Evolutionary conservation across 768 basidiomycete genomes (phyloP), one percentile per base, ranked within the genome.

Genomic region (Gautieria morchelliformis): DNA sequence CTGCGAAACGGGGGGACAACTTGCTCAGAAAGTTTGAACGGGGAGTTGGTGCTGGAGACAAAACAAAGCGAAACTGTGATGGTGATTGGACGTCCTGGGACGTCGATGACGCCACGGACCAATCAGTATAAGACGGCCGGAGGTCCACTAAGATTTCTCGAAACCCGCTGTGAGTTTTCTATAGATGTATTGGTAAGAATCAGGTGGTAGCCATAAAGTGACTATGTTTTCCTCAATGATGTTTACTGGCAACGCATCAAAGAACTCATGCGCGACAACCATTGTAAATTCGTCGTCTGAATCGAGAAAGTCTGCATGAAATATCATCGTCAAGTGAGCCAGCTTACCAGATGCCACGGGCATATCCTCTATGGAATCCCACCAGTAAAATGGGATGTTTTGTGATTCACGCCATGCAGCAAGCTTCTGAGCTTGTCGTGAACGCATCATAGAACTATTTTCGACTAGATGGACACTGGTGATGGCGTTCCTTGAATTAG

Each of bases 201-300:
- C 22, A 52, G 12, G 24, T 49, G 45, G 12, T 44, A 52, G 15
- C 10, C 32, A 4, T 20, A 5, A 41, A 5, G 22, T 14, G 2
- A 15, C 24, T 33, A 44, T 14, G 66, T 75, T 11, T 61, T 92
- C 93, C 75, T 95, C 84, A 39, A 98, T 72, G 39, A 93, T 74
- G 68, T 96, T 90, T 48, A 97, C 84, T 0, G 96, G 95, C 45
- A 99, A 75, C 0, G 94, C 94, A 67, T 98, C 96, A 61, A 99
- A 98, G 71, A 98, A 95, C 66, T 98, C 96, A 69, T 99, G 94
- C 0, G 96, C 96, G 15, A 97, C 72, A 22, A 96, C 68, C 75
- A 96, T 83, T 0, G 93, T 93, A 68, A 84, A 97, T 41, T 66
- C 70, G 53, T 73, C 50, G 48, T 63, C 67, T 64, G 52, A 53